These are phyloP conservation scores for Arabis alpina DNA, from an alignment of 345 rosid species.

Conservation along the genomic window DNA sequence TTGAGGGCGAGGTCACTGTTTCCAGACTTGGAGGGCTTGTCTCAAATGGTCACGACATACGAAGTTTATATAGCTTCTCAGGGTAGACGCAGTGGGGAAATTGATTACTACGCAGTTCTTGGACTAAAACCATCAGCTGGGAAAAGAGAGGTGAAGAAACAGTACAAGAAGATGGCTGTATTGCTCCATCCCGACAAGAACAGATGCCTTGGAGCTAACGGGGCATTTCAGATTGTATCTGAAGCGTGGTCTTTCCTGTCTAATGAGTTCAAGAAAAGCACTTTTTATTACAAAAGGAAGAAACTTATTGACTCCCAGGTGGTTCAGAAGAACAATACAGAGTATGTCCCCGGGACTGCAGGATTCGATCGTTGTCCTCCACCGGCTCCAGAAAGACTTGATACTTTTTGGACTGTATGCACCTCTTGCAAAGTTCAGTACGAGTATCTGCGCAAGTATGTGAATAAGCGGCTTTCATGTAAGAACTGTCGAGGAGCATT, in stretches of 20 bases:
- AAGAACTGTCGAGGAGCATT: slow-evolving; percentile 98
- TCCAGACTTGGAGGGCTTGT: slow-evolving; percentile 86
- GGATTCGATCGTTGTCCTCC: slow-evolving; percentile 58
- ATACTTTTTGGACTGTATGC: slow-evolving; percentile 98
- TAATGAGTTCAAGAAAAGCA: slow-evolving; percentile 65
- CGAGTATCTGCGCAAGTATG: slow-evolving; percentile 94
- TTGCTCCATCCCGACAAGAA: slow-evolving; percentile 94
- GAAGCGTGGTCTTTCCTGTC: slow-evolving; percentile 93
- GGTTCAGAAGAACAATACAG: slow-evolving; percentile 43
- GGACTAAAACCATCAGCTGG: slow-evolving; percentile 94
- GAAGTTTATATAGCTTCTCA: slow-evolving; percentile 87
- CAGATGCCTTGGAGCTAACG: slow-evolving; percentile 82
- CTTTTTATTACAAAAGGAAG: slow-evolving; percentile 63
- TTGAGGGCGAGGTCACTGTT: slow-evolving; percentile 74
- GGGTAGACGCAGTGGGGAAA: slow-evolving; percentile 58
- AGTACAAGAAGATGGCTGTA: slow-evolving; percentile 89
- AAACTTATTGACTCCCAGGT: slow-evolving; percentile 59
- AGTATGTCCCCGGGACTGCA: slow-evolving; percentile 48
- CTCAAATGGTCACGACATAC: slow-evolving; percentile 92
- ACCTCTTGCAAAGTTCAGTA: slow-evolving; percentile 98
- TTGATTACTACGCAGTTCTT: slow-evolving; percentile 84
- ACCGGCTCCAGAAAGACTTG: slow-evolving; percentile 63
- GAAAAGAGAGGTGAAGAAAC: slow-evolving; percentile 83
- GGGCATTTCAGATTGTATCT: slow-evolving; percentile 92
- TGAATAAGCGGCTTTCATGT: slow-evolving; percentile 94